Percentiles rank a stretch among this genome's conserved stretches.
phyloP scores from a whole-genome alignment of 257 asterid genomes.

The Parsonsia alboflavescens region DNA sequence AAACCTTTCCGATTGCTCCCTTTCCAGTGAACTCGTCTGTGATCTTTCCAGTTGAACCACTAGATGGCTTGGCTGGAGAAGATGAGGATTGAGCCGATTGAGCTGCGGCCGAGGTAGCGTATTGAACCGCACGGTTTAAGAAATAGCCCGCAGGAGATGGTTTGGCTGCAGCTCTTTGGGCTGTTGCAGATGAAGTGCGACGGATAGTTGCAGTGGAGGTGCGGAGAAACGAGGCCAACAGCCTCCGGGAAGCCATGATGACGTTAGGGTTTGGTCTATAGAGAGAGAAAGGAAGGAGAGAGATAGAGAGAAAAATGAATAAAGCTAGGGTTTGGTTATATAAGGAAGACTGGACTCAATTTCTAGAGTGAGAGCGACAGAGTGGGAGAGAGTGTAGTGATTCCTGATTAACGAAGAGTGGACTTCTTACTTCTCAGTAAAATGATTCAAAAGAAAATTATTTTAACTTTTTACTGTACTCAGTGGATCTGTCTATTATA shows the following conservation, averaged over 20 bases:
- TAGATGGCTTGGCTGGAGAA: conserved; percentile 30
- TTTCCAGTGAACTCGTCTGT: conserved; percentile 77
- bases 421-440: neutral
- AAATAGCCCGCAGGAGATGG: conserved; percentile 64
- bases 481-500: no score
- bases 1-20: conserved; percentile 69
- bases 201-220: conserved; percentile 42
- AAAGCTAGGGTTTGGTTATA: conserved; percentile 20
- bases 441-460: no score
- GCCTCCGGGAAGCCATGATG: conserved; percentile 85
- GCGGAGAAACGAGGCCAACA: conserved; percentile 65
- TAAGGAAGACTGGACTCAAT: neutral
- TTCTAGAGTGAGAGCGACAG: conserved; percentile 1
- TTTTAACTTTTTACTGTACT: no score
- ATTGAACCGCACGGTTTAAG: conserved; percentile 57
- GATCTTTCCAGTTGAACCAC: conserved; percentile 52
- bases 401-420: neutral
- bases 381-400: neutral
- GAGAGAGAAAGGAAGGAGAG: conserved; percentile 9
- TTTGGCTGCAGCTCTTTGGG: conserved; percentile 15
- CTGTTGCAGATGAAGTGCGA: conserved; percentile 22
- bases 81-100: conserved; percentile 30
- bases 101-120: conserved; percentile 34
- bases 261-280: conserved; percentile 18
- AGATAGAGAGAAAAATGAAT: conserved; percentile 11